Base-by-base conservation (phyloP, 2,329 filamentous ascomycete genomes). In the Talaromyces pinophilus region DNA sequence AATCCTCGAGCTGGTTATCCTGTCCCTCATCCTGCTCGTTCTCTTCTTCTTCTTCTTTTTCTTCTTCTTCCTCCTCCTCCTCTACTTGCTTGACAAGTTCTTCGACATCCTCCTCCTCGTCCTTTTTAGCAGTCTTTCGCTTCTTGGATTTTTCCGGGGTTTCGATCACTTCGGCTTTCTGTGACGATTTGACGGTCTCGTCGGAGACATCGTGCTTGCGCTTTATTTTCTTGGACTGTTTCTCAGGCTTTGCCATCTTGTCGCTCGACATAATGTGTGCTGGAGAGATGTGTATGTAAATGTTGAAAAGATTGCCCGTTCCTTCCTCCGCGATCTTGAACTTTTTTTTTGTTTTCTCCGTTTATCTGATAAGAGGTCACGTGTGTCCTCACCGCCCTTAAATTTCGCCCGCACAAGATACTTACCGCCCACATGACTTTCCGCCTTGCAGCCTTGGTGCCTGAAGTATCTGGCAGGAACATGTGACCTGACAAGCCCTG, bases 141-240 rank as follows among this genome's bases (percentile, higher is more conserved):
- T 72, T 74, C 62, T 73, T 73, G 62, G 62, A 70, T 65, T 72
- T 74, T 44, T 72, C 73, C 68, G 71, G 70, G 48, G 33, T 55
- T 10, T 78, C 77, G 74, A 81, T 71, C 38, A 63, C 38, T 60
- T 54, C 64, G 55, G 52, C 65, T 55, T 35, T 63, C 63, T 40
- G 69, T 65, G 60, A 65, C 65, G 59, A 68, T 68, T 72, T 44
- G 28, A 57, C 72, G 66, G 68, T 67, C 59, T 72, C 70, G 38
- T 71, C 67, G 57, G 72, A 69, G 19, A 73, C 70, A 67, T 72
- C 71, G 66, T 81, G 79, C 75, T 79, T 81, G 76, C 79, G 80
- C 76, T 82, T 82, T 63, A 79, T 75, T 72, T 81, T 82, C 71
- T 81, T 81, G 54, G 75, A 72, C 59, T 75, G 73, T 57, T 77